Evolutionary conservation across 495 filamentous ascomycete species (phyloP).

Genomic region (Aspergillus homomorphus): DNA sequence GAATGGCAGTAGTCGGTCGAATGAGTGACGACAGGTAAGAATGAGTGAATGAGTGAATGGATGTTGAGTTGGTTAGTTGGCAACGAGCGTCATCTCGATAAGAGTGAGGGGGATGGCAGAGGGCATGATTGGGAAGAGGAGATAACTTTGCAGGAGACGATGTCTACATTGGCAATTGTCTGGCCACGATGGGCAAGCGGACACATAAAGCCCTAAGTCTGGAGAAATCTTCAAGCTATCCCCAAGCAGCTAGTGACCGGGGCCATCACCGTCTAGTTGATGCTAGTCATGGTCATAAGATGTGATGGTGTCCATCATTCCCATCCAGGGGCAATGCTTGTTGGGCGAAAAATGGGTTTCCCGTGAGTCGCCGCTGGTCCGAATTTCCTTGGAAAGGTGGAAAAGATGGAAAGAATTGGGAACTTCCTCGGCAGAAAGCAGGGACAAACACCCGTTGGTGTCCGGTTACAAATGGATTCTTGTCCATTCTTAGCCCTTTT

Average conservation of each 20-base stretch:
- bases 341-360: neutral
- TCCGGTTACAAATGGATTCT: neutral
- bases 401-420: too few relatives aligned
- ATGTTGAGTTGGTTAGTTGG: neutral
- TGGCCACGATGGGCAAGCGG: neutral
- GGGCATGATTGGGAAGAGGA: neutral
- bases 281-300: neutral
- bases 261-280: neutral
- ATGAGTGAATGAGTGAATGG: neutral
- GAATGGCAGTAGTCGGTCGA: slow-evolving; percentile 7
- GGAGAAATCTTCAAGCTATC: neutral
- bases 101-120: neutral
- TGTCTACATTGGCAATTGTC: too few relatives aligned
- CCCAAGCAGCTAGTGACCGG: neutral
- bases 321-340: neutral
- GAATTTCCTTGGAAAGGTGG: neutral
- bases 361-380: neutral
- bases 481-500: neutral
- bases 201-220: neutral
- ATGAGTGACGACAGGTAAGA: too few relatives aligned
- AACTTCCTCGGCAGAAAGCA: neutral
- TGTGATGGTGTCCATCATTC: neutral
- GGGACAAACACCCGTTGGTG: neutral
- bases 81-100: neutral
- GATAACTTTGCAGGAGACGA: neutral